These are phyloP conservation scores for Harringtonia aguacate DNA, from an alignment of 2,329 filamentous ascomycete species.

Conservation along the genomic window DNA sequence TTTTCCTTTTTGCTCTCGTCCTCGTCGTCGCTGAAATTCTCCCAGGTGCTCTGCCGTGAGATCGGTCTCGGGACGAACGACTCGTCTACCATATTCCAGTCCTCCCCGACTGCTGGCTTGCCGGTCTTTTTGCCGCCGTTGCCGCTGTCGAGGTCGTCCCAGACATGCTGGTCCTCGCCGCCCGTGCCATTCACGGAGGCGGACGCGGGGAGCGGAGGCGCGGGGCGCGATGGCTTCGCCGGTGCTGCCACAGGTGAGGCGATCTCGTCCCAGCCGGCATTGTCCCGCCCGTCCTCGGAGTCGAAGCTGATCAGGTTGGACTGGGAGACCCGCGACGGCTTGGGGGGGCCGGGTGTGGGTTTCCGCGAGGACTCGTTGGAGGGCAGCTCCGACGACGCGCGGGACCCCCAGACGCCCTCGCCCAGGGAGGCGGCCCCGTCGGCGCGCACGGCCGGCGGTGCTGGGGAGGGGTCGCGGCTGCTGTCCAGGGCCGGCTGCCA, in stretches of 20 bases:
- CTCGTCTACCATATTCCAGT: conserved; percentile 43
- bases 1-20: neutral
- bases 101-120: conserved; percentile 21
- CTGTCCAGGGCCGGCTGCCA: conserved; percentile 27
- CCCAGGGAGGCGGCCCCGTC: conserved; percentile 19
- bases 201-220: conserved; percentile 14
- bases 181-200: conserved; percentile 18
- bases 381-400: conserved; percentile 10
- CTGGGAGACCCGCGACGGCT: conserved; percentile 22
- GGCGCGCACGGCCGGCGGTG: conserved; percentile 6
- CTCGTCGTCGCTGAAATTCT: conserved; percentile 23
- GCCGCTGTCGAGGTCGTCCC: conserved; percentile 33
- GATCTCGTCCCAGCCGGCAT: conserved; percentile 29
- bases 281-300: conserved; percentile 24
- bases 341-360: conserved; percentile 15
- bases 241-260: conserved; percentile 15
- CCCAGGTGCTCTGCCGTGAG: conserved; percentile 26
- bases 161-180: conserved; percentile 33
- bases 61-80: conserved; percentile 18
- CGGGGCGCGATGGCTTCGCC: no score
- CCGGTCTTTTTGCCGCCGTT: conserved; percentile 10
- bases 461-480: conserved; percentile 18
- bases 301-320: conserved; percentile 17
- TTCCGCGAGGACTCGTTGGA: conserved; percentile 21
- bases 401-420: conserved; percentile 25